These are phyloP conservation scores for Verbena officinalis DNA, from an alignment of 257 asterid species.

Conservation along the genomic window DNA sequence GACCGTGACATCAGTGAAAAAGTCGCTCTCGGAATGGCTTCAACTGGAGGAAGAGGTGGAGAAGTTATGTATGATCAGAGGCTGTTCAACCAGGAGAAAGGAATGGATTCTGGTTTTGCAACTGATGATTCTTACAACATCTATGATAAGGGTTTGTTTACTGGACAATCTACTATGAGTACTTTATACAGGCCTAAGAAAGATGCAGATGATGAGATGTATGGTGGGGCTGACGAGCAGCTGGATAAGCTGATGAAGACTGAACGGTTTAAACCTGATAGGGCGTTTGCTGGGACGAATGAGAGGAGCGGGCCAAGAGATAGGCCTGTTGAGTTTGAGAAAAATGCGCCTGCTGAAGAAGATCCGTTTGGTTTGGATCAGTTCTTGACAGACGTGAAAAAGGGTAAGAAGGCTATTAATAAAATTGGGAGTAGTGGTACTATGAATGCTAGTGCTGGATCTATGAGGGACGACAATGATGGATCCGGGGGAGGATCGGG, in stretches of 20 bases:
- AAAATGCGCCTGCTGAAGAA: constrained; percentile 61
- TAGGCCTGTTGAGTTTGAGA: constrained; percentile 83
- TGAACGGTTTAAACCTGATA: constrained; percentile 77
- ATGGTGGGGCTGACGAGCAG: constrained; percentile 90
- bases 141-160: constrained; percentile 80
- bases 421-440: constrained; percentile 72
- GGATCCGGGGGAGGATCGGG: constrained; percentile 31
- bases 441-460: constrained; percentile 56
- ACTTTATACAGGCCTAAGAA: constrained; percentile 86
- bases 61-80: constrained; percentile 90
- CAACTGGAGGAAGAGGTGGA: constrained; percentile 62
- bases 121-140: constrained; percentile 76
- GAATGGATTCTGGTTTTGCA: constrained; percentile 90
- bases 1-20: constrained; percentile 90
- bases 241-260: constrained; percentile 86
- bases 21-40: constrained; percentile 89
- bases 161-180: constrained; percentile 68
- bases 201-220: constrained; percentile 75
- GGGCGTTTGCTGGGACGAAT: constrained; percentile 71
- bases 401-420: constrained; percentile 84
- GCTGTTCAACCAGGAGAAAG: constrained; percentile 89
- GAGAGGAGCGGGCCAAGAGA: constrained; percentile 75
- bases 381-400: constrained; percentile 86
- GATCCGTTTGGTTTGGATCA: constrained; percentile 94
- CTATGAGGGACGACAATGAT: constrained; percentile 54